Percentiles rank a stretch among this genome's conserved stretches.
These are phyloP conservation scores for Corchorus capsularis DNA, from an alignment of 345 rosid species.

Conservation along the genomic window DNA sequence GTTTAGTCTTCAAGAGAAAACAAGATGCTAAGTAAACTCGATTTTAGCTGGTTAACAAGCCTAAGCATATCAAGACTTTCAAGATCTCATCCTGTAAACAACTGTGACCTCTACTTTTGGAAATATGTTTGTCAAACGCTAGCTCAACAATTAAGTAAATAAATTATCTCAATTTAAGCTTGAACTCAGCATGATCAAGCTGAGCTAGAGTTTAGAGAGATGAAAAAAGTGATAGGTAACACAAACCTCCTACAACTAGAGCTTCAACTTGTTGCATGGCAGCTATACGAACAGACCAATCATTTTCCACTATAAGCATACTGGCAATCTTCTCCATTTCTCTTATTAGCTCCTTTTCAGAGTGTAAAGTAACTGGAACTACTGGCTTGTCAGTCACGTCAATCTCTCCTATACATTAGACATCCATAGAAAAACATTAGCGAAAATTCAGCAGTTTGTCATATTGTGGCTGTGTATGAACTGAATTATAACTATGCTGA, in stretches of 20 bases:
- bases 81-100: background rate
- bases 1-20: background rate
- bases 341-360: conserved; percentile 87
- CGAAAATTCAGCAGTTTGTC: background rate
- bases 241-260: conserved; percentile 84
- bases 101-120: background rate
- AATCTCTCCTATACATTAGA: conserved; percentile 54
- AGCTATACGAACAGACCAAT: conserved; percentile 91
- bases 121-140: background rate
- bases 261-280: conserved; percentile 97
- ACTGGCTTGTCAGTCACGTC: conserved; percentile 71
- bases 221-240: background rate
- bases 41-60: conserved; percentile 7
- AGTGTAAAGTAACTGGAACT: conserved; percentile 80
- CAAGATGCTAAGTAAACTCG: background rate
- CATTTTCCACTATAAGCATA: conserved; percentile 84
- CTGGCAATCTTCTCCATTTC: conserved; percentile 85
- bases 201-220: background rate
- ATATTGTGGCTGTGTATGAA: background rate
- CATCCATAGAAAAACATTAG: conserved; percentile 5
- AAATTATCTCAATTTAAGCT: background rate
- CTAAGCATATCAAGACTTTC: background rate
- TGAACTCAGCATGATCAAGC: background rate
- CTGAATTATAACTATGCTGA: conserved; percentile 31
- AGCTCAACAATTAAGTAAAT: conserved; percentile 3